These are phyloP conservation scores for Lenzites betulinus DNA, from an alignment of 768 basidiomycete species.

Conservation along the genomic window DNA sequence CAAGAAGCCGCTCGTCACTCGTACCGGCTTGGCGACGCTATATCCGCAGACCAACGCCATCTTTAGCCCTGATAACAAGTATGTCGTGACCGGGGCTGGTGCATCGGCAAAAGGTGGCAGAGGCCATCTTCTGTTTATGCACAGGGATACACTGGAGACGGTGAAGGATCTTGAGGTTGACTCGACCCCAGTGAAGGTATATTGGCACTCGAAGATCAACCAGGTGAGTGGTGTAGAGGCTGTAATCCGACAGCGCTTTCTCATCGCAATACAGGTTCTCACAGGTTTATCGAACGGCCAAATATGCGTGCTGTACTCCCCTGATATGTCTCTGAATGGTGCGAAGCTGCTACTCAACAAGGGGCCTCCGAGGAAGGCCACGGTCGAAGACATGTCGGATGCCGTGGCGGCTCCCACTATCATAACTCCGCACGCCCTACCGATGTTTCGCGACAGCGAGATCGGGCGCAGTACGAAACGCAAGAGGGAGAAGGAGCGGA, in stretches of 20 bases:
- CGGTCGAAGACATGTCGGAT: slow-evolving; percentile 87
- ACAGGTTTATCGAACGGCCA: slow-evolving; percentile 86
- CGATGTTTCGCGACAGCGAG: slow-evolving; percentile 85
- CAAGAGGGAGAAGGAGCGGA: slow-evolving; percentile 84
- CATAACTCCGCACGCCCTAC: slow-evolving; percentile 87
- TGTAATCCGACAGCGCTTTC: not conserved
- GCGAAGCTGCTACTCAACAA: slow-evolving; percentile 88
- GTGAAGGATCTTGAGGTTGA: slow-evolving; percentile 69
- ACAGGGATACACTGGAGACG: slow-evolving; percentile 67
- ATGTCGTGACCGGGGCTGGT: slow-evolving; percentile 82
- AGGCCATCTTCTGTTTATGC: slow-evolving; percentile 75
- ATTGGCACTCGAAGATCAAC: slow-evolving; percentile 98
- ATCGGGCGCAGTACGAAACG: slow-evolving; percentile 78
- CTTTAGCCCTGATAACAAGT: slow-evolving; percentile 94
- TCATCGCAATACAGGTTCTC: slow-evolving; percentile 61
- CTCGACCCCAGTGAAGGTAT: slow-evolving; percentile 83
- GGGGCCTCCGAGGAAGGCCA: slow-evolving; percentile 79
- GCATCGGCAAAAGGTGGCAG: slow-evolving; percentile 64
- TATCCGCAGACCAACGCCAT: slow-evolving; percentile 94
- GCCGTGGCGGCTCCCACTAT: slow-evolving; percentile 85
- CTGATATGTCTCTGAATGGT: slow-evolving; percentile 85
- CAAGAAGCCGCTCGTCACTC: slow-evolving; percentile 83
- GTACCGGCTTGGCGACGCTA: slow-evolving; percentile 64
- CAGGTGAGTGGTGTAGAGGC: slow-evolving; percentile 56
- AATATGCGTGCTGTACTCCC: slow-evolving; percentile 91